These are phyloP conservation scores for Panaeolus papilionaceus DNA, from an alignment of 768 basidiomycete genomes.

Conservation along the genomic window DNA sequence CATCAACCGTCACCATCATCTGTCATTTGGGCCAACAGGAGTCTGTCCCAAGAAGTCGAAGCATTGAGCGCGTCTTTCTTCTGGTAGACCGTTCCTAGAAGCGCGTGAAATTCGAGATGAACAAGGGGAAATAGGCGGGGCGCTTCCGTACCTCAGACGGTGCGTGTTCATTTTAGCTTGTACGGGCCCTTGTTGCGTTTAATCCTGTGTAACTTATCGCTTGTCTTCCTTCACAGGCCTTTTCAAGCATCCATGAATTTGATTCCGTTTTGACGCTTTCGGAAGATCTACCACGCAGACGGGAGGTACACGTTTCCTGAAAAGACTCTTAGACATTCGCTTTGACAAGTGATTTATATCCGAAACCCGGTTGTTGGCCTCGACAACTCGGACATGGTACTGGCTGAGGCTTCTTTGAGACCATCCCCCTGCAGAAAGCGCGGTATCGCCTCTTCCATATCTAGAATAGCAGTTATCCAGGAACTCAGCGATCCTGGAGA, in stretches of 20 bases:
- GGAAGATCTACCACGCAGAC: background rate
- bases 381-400: background rate
- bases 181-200: background rate
- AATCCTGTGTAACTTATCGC: background rate
- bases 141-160: background rate
- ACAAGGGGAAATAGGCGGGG: background rate
- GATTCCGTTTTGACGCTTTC: background rate
- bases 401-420: background rate
- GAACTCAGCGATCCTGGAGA: constrained; percentile 14
- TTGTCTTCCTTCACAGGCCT: background rate
- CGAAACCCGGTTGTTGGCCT: constrained; percentile 5
- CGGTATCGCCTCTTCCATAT: constrained; percentile 12
- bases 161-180: background rate
- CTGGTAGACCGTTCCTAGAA: constrained; percentile 5
- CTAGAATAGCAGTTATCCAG: constrained; percentile 10
- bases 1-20: background rate
- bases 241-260: background rate
- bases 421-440: constrained; percentile 2
- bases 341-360: constrained; percentile 7
- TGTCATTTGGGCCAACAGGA: background rate
- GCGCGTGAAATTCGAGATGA: background rate
- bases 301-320: background rate
- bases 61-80: background rate
- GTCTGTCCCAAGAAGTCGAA: constrained; percentile 6
- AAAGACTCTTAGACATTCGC: constrained; percentile 4